Percentiles rank a stretch among this genome's conserved stretches.
Evolutionary conservation across 2,329 filamentous ascomycete genomes (phyloP).

Genomic region (Pestalotiopsis fici): DNA sequence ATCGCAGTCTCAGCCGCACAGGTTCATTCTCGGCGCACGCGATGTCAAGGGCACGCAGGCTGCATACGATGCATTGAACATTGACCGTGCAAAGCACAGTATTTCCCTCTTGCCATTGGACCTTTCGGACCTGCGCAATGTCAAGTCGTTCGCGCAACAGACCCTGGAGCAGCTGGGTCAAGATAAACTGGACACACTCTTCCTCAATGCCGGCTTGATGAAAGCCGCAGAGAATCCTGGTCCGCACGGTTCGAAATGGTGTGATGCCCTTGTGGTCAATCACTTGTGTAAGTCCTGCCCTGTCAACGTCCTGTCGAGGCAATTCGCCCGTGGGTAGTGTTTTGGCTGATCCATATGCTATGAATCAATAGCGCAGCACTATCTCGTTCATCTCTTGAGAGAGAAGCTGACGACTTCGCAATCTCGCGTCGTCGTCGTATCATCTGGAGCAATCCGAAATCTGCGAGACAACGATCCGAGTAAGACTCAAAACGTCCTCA

Average conservation of each 20-base stretch:
- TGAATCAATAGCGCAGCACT: constrained; percentile 48
- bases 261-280: constrained; percentile 51
- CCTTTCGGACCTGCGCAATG: constrained; percentile 42
- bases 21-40: constrained; percentile 51
- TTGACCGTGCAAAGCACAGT: constrained; percentile 38
- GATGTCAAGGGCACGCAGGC: constrained; percentile 40
- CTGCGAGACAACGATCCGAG: constrained; percentile 40
- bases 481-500: constrained; percentile 15
- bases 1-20: constrained; percentile 43
- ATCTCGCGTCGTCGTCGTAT: constrained; percentile 51
- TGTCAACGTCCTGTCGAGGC: not conserved
- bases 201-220: constrained; percentile 50
- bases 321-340: not conserved
- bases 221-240: constrained; percentile 35
- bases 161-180: constrained; percentile 34
- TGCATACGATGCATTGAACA: constrained; percentile 42
- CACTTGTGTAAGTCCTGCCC: constrained; percentile 44
- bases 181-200: constrained; percentile 45
- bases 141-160: constrained; percentile 47
- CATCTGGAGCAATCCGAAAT: constrained; percentile 46
- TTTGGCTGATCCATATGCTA: not conserved
- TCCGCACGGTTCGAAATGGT: constrained; percentile 47
- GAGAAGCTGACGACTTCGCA: constrained; percentile 47
- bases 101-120: constrained; percentile 50
- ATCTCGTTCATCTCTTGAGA: constrained; percentile 49